Conservation (phyloP, 2,329 filamentous ascomycete genomes). For the Beauveria asiatica region DNA sequence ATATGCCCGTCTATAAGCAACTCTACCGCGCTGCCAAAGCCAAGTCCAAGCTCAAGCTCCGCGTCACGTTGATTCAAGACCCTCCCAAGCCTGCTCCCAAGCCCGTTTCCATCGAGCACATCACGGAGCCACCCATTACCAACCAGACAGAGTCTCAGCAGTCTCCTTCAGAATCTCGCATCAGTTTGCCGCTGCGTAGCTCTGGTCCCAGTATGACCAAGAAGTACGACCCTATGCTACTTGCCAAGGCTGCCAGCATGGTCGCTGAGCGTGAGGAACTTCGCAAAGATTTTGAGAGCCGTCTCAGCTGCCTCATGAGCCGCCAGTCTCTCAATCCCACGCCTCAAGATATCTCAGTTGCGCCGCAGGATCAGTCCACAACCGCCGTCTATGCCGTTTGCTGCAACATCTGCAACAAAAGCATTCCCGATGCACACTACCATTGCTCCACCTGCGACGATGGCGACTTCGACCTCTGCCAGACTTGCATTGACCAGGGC, state of each 20-base stretch:
- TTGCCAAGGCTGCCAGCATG: slow-evolving; percentile 21
- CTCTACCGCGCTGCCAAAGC: slow-evolving; percentile 94
- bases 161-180: slow-evolving; percentile 15
- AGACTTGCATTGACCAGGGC: slow-evolving; percentile 65
- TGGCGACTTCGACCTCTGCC: slow-evolving; percentile 91
- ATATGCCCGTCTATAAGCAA: slow-evolving; percentile 86
- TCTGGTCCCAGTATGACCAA: slow-evolving; percentile 18
- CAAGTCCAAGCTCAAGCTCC: slow-evolving; percentile 92
- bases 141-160: slow-evolving; percentile 15
- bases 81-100: slow-evolving; percentile 25
- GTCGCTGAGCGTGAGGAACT: slow-evolving; percentile 17
- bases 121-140: slow-evolving; percentile 25
- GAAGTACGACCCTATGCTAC: slow-evolving; percentile 19
- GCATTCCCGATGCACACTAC: slow-evolving; percentile 76
- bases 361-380: background rate
- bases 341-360: background rate
- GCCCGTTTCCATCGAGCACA: slow-evolving; percentile 44
- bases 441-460: slow-evolving; percentile 91
- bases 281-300: slow-evolving; percentile 20
- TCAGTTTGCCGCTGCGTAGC: slow-evolving; percentile 18
- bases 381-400: slow-evolving; percentile 64
- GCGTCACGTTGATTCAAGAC: slow-evolving; percentile 45
- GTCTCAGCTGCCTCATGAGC: slow-evolving; percentile 20
- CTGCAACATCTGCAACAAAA: slow-evolving; percentile 81
- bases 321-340: slow-evolving; percentile 4